phyloP scores from a whole-genome alignment of 306 rosid genomes.

The Acmispon strigosus region DNA sequence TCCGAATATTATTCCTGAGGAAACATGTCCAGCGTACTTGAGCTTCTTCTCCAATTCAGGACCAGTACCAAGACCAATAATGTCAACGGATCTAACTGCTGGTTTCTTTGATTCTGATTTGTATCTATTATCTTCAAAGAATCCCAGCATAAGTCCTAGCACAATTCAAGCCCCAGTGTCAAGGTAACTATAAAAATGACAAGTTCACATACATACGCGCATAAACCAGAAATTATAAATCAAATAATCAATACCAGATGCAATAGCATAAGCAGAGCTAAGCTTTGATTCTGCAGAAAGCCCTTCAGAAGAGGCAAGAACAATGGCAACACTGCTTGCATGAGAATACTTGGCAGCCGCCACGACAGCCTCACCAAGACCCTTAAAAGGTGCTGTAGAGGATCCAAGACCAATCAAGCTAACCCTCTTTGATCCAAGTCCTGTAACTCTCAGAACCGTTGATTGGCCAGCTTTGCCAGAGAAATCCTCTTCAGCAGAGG shows the following conservation, averaged over 20 bases:
- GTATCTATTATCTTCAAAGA: constrained; percentile 79
- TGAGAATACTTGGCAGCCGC: constrained; percentile 75
- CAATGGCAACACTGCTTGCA: constrained; percentile 65
- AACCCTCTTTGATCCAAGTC: constrained; percentile 80
- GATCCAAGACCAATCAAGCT: constrained; percentile 89
- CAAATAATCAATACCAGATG: constrained; percentile 54
- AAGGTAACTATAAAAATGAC: constrained; percentile 12
- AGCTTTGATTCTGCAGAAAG: constrained; percentile 55
- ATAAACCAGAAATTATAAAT: constrained; percentile 3
- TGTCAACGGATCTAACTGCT: constrained; percentile 57
- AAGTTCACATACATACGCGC: neutral
- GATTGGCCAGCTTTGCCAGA: constrained; percentile 86
- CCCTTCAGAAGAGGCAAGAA: constrained; percentile 74
- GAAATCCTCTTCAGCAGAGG: constrained; percentile 90
- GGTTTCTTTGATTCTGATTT: constrained; percentile 79
- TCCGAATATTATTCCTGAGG: constrained; percentile 79
- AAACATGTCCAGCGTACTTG: constrained; percentile 68
- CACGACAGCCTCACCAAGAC: constrained; percentile 86
- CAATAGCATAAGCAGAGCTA: constrained; percentile 68
- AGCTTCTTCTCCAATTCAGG: constrained; percentile 82
- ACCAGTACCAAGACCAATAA: constrained; percentile 88
- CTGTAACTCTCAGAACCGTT: constrained; percentile 61
- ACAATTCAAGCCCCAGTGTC: constrained; percentile 20
- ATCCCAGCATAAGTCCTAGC: constrained; percentile 73
- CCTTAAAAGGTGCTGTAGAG: constrained; percentile 42